Conservation (phyloP, 768 basidiomycete genomes). For the Tubosaeta brunneosetosa region DNA sequence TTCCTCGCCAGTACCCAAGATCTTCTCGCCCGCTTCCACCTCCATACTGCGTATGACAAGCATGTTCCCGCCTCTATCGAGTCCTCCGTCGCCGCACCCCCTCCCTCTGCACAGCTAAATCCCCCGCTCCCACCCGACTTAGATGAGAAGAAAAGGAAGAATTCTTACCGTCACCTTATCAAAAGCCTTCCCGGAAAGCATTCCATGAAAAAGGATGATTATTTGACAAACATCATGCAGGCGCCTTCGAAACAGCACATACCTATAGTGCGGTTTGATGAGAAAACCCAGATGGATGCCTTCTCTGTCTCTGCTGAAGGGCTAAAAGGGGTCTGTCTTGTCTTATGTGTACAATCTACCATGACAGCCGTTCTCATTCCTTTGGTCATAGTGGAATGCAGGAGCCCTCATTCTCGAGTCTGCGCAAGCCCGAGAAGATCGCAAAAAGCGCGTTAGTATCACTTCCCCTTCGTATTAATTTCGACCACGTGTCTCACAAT, state of each 20-base stretch:
- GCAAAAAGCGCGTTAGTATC: slow-evolving; percentile 65
- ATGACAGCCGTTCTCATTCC: slow-evolving; percentile 8
- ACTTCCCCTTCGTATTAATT: slow-evolving; percentile 1
- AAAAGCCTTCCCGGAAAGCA: slow-evolving; percentile 77
- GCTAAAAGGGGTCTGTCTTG: slow-evolving; percentile 61
- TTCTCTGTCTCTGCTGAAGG: slow-evolving; percentile 71
- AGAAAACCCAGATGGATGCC: slow-evolving; percentile 63
- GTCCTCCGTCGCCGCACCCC: slow-evolving; percentile 18
- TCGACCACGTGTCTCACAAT: slow-evolving; percentile 12
- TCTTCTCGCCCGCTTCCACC: slow-evolving; percentile 65
- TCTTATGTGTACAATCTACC: slow-evolving; percentile 14
- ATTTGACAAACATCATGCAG: slow-evolving; percentile 59
- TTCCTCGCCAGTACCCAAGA: slow-evolving; percentile 74
- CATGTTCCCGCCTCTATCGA: slow-evolving; percentile 58
- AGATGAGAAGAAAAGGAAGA: slow-evolving; percentile 68
- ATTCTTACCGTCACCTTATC: slow-evolving; percentile 72
- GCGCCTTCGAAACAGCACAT: slow-evolving; percentile 68
- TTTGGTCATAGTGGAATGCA: slow-evolving; percentile 56
- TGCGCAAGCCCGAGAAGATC: slow-evolving; percentile 70
- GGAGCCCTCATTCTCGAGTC: slow-evolving; percentile 59
- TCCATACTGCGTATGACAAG: slow-evolving; percentile 74
- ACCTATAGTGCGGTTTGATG: slow-evolving; percentile 58
- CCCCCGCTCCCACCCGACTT: slow-evolving; percentile 48
- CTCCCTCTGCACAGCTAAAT: slow-evolving; percentile 30
- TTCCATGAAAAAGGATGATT: slow-evolving; percentile 76